Evolutionary conservation across 768 basidiomycete species (phyloP).

Genomic region (Tephrocybe sp.): DNA sequence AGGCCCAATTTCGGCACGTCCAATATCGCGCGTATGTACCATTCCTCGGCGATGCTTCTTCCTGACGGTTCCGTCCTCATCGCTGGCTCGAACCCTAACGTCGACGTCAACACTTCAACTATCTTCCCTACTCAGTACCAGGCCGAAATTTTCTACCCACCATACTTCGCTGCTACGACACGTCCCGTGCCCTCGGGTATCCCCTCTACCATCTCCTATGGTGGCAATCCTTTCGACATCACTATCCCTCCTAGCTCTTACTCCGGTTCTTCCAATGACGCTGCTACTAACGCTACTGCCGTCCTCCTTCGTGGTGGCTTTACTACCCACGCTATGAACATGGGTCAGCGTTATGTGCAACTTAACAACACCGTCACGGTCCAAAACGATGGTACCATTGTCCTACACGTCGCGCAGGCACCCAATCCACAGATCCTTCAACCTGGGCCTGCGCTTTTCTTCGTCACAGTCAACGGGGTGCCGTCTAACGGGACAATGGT

Average conservation of each 20-base stretch:
- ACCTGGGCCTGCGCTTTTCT: conserved; percentile 85
- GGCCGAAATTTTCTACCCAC: conserved; percentile 89
- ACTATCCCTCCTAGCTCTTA: conserved; percentile 65
- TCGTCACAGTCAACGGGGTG: conserved; percentile 80
- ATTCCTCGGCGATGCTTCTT: conserved; percentile 87
- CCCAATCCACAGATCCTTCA: conserved; percentile 85
- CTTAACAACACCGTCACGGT: conserved; percentile 86
- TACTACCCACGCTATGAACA: conserved; percentile 85
- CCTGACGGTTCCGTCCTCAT: conserved; percentile 85
- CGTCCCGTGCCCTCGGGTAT: conserved; percentile 72
- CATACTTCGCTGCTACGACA: conserved; percentile 69
- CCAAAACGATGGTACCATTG: conserved; percentile 71
- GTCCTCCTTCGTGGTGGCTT: conserved; percentile 82
- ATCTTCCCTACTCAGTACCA: conserved; percentile 75
- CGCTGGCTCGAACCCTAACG: conserved; percentile 92
- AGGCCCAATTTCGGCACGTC: conserved; percentile 59
- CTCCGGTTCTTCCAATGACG: conserved; percentile 61
- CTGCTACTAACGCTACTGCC: conserved; percentile 72
- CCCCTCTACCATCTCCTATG: conserved; percentile 78
- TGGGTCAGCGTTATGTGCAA: conserved; percentile 80
- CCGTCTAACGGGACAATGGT: conserved; percentile 78
- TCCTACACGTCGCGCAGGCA: conserved; percentile 76
- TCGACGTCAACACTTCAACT: conserved; percentile 68
- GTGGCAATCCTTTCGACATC: conserved; percentile 78
- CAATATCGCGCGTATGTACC: conserved; percentile 80